These are phyloP conservation scores for Avicennia marina DNA, from an alignment of 257 asterid genomes.

Conservation along the genomic window DNA sequence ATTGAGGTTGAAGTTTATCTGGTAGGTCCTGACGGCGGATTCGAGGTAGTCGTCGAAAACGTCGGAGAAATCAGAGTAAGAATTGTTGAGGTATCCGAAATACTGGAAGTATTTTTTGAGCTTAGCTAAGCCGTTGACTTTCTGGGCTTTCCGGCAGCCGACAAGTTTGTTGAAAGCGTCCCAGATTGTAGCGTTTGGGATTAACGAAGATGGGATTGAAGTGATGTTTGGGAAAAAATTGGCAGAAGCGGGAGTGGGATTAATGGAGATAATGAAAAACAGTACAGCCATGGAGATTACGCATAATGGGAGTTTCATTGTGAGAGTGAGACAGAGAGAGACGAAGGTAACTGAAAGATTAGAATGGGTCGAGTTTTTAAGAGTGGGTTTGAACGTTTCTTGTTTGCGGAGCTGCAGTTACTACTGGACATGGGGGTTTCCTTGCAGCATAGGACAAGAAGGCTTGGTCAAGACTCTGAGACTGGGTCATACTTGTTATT, in stretches of 20 bases:
- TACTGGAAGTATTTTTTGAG: constrained; percentile 60
- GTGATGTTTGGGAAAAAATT: constrained; percentile 40
- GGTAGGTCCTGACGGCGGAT: constrained; percentile 56
- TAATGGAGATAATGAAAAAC: neutral
- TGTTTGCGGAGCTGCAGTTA: no score
- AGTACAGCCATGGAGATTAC: neutral
- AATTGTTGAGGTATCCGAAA: constrained; percentile 58
- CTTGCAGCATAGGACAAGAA: no score
- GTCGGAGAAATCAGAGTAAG: constrained; percentile 47
- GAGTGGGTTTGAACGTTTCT: no score
- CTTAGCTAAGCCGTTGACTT: constrained; percentile 35
- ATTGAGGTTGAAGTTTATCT: constrained; percentile 67
- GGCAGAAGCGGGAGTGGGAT: constrained; percentile 31
- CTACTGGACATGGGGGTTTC: no score
- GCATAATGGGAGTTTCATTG: constrained; percentile 22
- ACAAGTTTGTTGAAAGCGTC: constrained; percentile 34
- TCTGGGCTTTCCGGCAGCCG: constrained; percentile 58
- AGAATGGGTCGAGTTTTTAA: no score
- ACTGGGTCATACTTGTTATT: no score
- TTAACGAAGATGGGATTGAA: constrained; percentile 41
- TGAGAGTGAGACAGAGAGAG: no score
- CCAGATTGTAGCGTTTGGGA: constrained; percentile 55
- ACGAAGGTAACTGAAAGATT: no score
- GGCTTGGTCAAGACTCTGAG: no score
- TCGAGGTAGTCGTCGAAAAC: constrained; percentile 57